These are phyloP conservation scores for Hemileccinum rubropunctum DNA, from an alignment of 768 basidiomycete genomes.

Conservation along the genomic window DNA sequence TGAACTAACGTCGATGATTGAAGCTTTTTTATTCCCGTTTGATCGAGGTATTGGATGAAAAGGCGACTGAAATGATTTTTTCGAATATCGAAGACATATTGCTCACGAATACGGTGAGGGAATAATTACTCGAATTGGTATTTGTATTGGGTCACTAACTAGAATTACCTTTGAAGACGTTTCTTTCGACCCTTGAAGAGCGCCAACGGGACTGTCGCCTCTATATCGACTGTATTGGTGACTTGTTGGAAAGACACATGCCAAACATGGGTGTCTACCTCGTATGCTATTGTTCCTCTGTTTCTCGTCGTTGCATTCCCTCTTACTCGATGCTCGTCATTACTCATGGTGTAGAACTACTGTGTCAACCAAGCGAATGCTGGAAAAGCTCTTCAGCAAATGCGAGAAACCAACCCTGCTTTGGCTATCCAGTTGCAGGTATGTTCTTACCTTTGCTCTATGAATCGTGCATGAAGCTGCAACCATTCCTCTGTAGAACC, in stretches of 20 bases:
- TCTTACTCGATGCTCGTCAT: background rate
- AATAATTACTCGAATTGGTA: background rate
- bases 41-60: conserved; percentile 65
- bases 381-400: conserved; percentile 70
- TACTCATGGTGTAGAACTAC: conserved; percentile 55
- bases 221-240: conserved; percentile 86
- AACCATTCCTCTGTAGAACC: conserved; percentile 41
- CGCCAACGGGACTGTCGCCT: conserved; percentile 89
- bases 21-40: conserved; percentile 87
- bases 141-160: background rate
- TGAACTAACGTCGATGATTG: background rate
- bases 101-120: conserved; percentile 76
- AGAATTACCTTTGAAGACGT: conserved; percentile 46
- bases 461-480: background rate
- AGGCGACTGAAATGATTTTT: conserved; percentile 81
- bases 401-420: conserved; percentile 65
- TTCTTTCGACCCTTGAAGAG: conserved; percentile 86
- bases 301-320: background rate
- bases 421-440: conserved; percentile 71
- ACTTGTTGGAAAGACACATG: conserved; percentile 75
- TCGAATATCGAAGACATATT: conserved; percentile 93
- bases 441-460: background rate
- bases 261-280: conserved; percentile 77
- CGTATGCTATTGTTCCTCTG: conserved; percentile 38
- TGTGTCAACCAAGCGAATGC: conserved; percentile 86